A percentile compares a stretch with the other conserved stretches of the same genome.
Evolutionary conservation across 805 yeast species (phyloP).

Genomic region (Huiozyma sinensis): DNA sequence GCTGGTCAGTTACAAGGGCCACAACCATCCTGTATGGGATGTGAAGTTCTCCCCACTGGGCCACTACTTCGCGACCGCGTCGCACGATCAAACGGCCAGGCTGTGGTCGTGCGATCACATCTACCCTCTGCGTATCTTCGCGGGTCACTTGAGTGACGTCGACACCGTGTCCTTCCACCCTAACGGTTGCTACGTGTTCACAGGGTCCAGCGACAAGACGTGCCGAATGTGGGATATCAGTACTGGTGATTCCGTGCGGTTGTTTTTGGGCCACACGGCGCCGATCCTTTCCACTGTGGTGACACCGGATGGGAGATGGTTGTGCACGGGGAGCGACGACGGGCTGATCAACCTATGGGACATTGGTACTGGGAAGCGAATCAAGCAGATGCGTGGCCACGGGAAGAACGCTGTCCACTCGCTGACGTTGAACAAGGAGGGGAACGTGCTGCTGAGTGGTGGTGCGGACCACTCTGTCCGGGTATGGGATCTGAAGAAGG

Average conservation of each 20-base stretch:
- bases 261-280: slow-evolving; percentile 88
- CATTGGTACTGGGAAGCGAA: slow-evolving; percentile 76
- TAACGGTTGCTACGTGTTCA: slow-evolving; percentile 84
- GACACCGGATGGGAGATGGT: slow-evolving; percentile 94
- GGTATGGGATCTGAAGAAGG: slow-evolving; percentile 90
- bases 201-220: slow-evolving; percentile 93
- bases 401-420: slow-evolving; percentile 82
- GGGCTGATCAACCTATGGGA: slow-evolving; percentile 87
- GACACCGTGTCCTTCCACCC: slow-evolving; percentile 95
- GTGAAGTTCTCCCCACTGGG: slow-evolving; percentile 91
- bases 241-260: slow-evolving; percentile 79
- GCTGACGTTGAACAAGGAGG: slow-evolving; percentile 74
- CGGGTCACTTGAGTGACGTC: slow-evolving; percentile 94
- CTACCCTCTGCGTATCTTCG: slow-evolving; percentile 89
- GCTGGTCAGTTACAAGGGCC: slow-evolving; percentile 91
- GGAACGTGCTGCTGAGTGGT: slow-evolving; percentile 79
- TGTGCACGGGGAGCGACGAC: slow-evolving; percentile 93
- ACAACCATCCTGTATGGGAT: slow-evolving; percentile 95
- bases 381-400: slow-evolving; percentile 91
- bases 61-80: slow-evolving; percentile 95
- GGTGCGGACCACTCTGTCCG: slow-evolving; percentile 90
- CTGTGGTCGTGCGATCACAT: slow-evolving; percentile 98
- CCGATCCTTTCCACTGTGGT: slow-evolving; percentile 78
- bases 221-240: slow-evolving; percentile 97
- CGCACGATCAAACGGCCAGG: slow-evolving; percentile 95